Base-by-base conservation (phyloP, 345 rosid species). In the Lepidium sativum region DNA sequence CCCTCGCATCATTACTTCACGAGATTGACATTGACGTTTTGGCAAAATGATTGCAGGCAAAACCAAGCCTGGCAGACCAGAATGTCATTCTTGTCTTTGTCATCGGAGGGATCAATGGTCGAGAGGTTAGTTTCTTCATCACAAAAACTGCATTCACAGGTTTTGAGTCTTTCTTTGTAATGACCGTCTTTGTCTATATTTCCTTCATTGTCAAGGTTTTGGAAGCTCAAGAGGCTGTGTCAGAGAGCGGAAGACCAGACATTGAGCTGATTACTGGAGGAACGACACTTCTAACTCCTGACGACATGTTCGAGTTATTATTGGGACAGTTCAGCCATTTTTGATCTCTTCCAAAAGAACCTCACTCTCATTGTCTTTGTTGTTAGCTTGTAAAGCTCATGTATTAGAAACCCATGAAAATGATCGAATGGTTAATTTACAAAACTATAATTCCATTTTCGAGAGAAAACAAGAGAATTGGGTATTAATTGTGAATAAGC, bases 211-310 rank as follows among this genome's bases (percentile, higher is more conserved):
- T 63, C 18, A 53, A 92, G 97, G 92, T 83, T 50, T 77, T 80
- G 9, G 97, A 89, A 83, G 89, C 79, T 31, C 84, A 81, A 66
- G 97, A 92, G 78, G 91, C 94, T 20, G 72, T 89, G 31, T 73
- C 90, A 2, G 96, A 87, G 70, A 80, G 86, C 34, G 90, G 94
- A 68, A 84, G 88, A 77, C 96, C 97, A 1, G 96, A 92, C 50
- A 54, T 84, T 42, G 88, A 82, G 44, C 44, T 87, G 76, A 77
- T 89, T 63, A 72, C 82, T 17, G 98, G 98, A 6, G 98, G 98
- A 77, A 89, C 98, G 18, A 89, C 96, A n/a, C 82, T 92, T 62
- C 79, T 92, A 39, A 86, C 91, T 9, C 96, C 98, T 6, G 83
- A 77, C 29, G 80, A 82, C 80, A 89, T 89, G 98, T 78, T 92